Conservation (phyloP, 371 early-diverging fungal genomes). For the Encephalitozoon intestinalis region DNA sequence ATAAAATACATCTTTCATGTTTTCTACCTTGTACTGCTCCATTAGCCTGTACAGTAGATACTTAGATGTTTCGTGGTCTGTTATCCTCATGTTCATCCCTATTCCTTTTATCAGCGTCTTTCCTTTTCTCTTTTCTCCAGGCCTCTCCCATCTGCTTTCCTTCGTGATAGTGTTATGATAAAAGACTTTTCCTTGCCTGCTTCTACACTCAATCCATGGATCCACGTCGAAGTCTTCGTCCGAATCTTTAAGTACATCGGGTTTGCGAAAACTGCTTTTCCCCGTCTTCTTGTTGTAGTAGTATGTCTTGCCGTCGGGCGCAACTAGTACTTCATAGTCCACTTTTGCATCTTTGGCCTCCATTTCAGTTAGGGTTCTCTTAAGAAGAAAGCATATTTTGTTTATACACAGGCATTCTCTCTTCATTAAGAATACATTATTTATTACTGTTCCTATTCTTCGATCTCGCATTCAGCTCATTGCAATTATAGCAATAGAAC, state of each 20-base stretch:
- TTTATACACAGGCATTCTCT: no score
- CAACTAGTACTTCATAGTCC: not conserved
- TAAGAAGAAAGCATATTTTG: no score
- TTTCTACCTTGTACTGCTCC: not conserved
- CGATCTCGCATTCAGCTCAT: slow-evolving; percentile 22
- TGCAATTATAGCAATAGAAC: slow-evolving; percentile 54
- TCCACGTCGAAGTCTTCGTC: not conserved
- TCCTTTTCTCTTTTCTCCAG: not conserved
- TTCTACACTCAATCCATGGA: slow-evolving; percentile 4
- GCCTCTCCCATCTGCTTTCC: not conserved
- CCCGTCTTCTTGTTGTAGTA: slow-evolving; percentile 3
- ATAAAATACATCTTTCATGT: slow-evolving; percentile 2
- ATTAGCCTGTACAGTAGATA: not conserved
- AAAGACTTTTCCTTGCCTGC: not conserved
- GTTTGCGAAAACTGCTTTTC: not conserved
- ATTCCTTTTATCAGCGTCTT: not conserved
- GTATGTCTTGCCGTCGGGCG: not conserved
- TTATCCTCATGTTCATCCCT: slow-evolving; percentile 1
- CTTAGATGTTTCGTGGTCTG: not conserved
- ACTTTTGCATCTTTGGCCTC: not conserved
- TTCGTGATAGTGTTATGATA: not conserved
- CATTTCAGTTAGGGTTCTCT: not conserved
- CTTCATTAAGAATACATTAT: not conserved
- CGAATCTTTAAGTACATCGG: not conserved
- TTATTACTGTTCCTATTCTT: not conserved